Conservation (phyloP, 1,284 basidiomycete genomes). For the Boletellus deceptivus region DNA sequence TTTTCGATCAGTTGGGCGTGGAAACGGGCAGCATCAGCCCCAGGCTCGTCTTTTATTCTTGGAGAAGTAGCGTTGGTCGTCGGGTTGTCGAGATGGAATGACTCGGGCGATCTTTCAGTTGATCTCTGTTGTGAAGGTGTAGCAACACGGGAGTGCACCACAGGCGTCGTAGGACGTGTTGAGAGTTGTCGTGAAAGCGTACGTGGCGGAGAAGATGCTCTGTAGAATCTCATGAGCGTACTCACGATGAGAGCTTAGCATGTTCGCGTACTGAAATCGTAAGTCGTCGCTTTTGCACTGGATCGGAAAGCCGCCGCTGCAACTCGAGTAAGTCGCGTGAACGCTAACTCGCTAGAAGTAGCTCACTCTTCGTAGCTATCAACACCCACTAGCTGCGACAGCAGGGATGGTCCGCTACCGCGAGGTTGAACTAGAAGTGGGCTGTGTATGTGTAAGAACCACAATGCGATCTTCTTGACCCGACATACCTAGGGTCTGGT, state of each 20-base stretch:
- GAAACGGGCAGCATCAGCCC: constrained; percentile 60
- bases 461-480: neutral
- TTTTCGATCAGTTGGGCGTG: constrained; percentile 50
- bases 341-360: neutral
- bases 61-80: constrained; percentile 2
- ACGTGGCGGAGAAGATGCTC: constrained; percentile 20
- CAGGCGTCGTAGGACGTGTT: constrained; percentile 18
- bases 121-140: constrained; percentile 10
- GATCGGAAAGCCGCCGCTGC: constrained; percentile 5
- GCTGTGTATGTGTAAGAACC: constrained; percentile 18
- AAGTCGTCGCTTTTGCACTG: constrained; percentile 1
- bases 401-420: constrained; percentile 1
- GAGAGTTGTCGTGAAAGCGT: constrained; percentile 15
- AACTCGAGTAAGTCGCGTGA: constrained; percentile 6
- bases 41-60: constrained; percentile 27
- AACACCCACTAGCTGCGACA: constrained; percentile 3
- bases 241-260: neutral
- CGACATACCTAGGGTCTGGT: constrained; percentile 44
- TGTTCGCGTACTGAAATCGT: constrained; percentile 17
- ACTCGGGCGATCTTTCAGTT: neutral
- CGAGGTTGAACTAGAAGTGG: constrained; percentile 24
- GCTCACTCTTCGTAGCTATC: constrained; percentile 15
- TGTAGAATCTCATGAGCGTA: neutral
- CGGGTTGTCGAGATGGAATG: constrained; percentile 11
- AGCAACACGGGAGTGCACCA: constrained; percentile 11